Conservation (phyloP, 2,329 filamentous ascomycete genomes). For the Fusarium poae region DNA sequence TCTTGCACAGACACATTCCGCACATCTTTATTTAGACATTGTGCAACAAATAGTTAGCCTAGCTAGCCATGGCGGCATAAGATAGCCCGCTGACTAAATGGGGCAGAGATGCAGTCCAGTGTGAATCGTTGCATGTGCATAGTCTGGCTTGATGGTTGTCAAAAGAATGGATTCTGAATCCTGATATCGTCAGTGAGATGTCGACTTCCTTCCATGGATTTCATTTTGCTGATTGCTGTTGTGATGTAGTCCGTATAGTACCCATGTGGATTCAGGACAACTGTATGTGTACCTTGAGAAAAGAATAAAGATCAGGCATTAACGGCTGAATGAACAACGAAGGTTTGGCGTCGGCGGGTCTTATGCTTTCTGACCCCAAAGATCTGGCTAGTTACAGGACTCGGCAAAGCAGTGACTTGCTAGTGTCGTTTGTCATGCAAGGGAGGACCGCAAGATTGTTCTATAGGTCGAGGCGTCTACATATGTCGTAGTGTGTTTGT, state of each 20-base stretch:
- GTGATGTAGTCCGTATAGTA: not conserved
- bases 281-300: not conserved
- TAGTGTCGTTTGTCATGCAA: slow-evolving; percentile 39
- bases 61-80: slow-evolving; percentile 10
- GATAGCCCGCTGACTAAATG: slow-evolving; percentile 15
- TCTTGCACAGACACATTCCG: slow-evolving; percentile 19
- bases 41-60: slow-evolving; percentile 12
- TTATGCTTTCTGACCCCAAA: not conserved
- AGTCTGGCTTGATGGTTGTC: not conserved
- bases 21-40: slow-evolving; percentile 26
- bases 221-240: not conserved
- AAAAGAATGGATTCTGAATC: not conserved
- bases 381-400: slow-evolving; percentile 1
- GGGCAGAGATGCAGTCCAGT: slow-evolving; percentile 33
- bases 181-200: not conserved
- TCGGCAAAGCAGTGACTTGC: slow-evolving; percentile 20
- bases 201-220: not conserved
- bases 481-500: slow-evolving; percentile 30
- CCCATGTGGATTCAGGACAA: not conserved
- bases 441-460: slow-evolving; percentile 25
- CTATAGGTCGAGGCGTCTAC: slow-evolving; percentile 21
- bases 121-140: slow-evolving; percentile 20
- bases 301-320: not conserved
- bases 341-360: not conserved
- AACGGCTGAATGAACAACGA: not conserved